Evolutionary conservation across 108 stramenopile species (phyloP).

Genomic region (Schizochytrium sp.): DNA sequence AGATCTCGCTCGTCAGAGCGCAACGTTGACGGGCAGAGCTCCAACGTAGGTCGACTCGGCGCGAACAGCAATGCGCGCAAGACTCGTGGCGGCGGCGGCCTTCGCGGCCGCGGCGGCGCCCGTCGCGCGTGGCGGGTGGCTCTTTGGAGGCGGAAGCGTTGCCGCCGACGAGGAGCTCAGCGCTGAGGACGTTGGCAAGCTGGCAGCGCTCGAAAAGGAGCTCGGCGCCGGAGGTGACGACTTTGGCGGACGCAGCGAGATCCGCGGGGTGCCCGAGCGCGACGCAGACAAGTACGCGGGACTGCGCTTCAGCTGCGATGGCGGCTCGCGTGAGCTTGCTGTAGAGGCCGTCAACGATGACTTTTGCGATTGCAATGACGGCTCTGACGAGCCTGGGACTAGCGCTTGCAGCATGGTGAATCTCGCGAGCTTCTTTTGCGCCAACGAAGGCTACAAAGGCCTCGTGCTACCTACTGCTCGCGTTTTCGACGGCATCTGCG

Average conservation of each 20-base stretch:
- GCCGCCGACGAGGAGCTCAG: not conserved
- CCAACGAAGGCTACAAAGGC: constrained; percentile 17
- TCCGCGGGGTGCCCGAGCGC: not conserved
- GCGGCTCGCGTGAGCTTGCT: not conserved
- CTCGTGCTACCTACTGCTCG: not conserved
- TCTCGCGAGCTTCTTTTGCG: constrained; percentile 9
- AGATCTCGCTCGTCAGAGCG: no score
- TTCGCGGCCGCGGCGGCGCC: not conserved
- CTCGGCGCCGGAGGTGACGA: not conserved
- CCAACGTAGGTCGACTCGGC: no score
- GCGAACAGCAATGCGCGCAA: not conserved
- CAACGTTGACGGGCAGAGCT: no score
- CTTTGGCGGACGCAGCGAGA: not conserved
- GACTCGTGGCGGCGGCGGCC: not conserved
- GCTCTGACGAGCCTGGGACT: constrained; percentile 29
- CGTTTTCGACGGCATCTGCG: constrained; percentile 26
- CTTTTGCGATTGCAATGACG: constrained; percentile 30
- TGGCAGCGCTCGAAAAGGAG: not conserved
- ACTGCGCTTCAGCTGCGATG: not conserved
- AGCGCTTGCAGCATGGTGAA: not conserved
- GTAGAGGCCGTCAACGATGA: constrained; percentile 21
- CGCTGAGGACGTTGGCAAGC: not conserved
- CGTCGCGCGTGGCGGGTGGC: not conserved
- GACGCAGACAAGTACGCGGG: not conserved
- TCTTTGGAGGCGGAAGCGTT: not conserved